Evolutionary conservation across 2,329 filamentous ascomycete genomes (phyloP), one percentile per base, ranked within the genome.

Genomic region (Pestalotiopsis sp.): DNA sequence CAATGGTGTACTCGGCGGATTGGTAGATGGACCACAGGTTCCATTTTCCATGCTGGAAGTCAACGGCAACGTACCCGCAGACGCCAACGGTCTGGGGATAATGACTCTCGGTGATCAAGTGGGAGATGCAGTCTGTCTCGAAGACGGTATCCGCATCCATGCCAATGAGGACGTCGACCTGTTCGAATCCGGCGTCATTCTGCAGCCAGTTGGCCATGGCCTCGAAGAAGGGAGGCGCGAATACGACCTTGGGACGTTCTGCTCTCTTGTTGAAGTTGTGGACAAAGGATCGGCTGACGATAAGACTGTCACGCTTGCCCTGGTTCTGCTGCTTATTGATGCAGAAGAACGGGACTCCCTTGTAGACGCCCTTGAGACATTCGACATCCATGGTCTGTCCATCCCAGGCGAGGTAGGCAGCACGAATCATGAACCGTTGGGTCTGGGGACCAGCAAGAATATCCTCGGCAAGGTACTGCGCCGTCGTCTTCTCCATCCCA

Each of bases 71-170:
- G 68, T 84, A 82, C 2, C 84, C 84, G 64, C 84, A 85, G 5
- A 85, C 83, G 13, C 83, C 84, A 2, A 85, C 81, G 1, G 84
- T 78, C 49, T 78, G 78, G 4, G 81, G 80, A 64, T 82, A 80
- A 68, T 82, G 82, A 14, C 83, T 82, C 71, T 84, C 80, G 6
- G 74, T 74, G 41, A 86, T 69, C 75, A 86, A 81, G 71, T 85
- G 80, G 64, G 75, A 79, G 71, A 86, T 76, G 66, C 84, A 86
- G 67, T 77, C 71, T 7, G 80, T 74, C 4, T 84, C 83, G 65
- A 85, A 85, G 4, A 84, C 78, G 2, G 83, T 85, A 65, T 85
- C 83, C 3, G 82, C 84, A 61, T 85, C 84, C 83, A 85, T 85
- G 17, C 84, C 84, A 0, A 80, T 79, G 0, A 85, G 78, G 56